A percentile compares a stretch with the other conserved stretches of the same genome.
Conservation (phyloP, 2,329 filamentous ascomycete genomes). For the Colletotrichum sp. region DNA sequence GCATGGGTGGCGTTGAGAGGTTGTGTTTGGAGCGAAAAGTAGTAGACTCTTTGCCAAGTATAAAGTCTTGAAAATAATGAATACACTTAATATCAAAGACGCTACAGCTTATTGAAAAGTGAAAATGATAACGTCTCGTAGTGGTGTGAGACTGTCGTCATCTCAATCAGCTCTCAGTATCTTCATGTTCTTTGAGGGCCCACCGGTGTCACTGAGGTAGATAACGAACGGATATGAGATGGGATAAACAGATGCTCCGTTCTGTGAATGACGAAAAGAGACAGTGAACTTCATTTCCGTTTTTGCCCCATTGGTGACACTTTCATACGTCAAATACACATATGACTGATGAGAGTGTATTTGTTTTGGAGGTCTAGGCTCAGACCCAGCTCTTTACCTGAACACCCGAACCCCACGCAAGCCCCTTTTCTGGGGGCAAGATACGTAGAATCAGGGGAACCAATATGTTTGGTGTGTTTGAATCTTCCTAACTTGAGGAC, state of each 20-base stretch:
- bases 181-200: neutral
- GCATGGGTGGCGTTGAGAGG: slow-evolving; percentile 3
- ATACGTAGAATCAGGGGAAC: neutral
- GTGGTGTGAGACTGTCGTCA: neutral
- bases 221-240: neutral
- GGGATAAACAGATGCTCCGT: neutral
- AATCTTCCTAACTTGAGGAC: neutral
- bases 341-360: fast-evolving
- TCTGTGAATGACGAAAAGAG: fast-evolving
- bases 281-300: fast-evolving
- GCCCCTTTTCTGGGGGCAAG: neutral
- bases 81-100: neutral
- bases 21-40: neutral
- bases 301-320: neutral
- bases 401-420: neutral
- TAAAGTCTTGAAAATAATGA: neutral
- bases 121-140: fast-evolving
- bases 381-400: neutral
- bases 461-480: neutral
- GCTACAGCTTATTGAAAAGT: fast-evolving
- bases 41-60: neutral
- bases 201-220: fast-evolving
- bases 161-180: neutral
- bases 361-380: neutral
- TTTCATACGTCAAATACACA: fast-evolving